Base-by-base conservation (phyloP, 2,329 filamentous ascomycete species). In the Aspergillus sp. region DNA sequence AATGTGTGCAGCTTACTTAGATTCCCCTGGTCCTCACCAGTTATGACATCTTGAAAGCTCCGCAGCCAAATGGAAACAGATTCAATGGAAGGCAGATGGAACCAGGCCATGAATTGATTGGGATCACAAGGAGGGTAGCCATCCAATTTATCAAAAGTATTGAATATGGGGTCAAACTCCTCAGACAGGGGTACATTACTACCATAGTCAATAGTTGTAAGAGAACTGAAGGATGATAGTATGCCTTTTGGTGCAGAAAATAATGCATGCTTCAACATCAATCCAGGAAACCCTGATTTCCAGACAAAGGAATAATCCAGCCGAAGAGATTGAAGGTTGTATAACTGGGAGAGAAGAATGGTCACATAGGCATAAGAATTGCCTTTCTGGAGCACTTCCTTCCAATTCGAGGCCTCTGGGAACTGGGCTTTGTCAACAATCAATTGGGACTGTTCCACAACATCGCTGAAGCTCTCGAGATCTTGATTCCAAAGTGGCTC, bases 101-200 rank as follows among this genome's bases (percentile, higher is more conserved):
- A 40, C 36, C 36, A 40, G 26, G 36, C 36, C 36, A 40, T 40
- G 26, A 40, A 40, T 40, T 40, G 36, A 40, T 40, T 40, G 26
- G 36, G 36, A 40, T 40, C 36, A 40, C 36, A 40, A 26, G 36
- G 36, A 40, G 36, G 36, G 36, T 40, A 40, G 12, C 36, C 36
- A 40, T 40, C 19, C 36, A 40, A 28, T 40, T 40, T 10, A 40
- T 40, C 36, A 5, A 40, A 40, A 28, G 3, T 26, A 28, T 28
- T 40, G 27, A 40, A 40, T 4, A 26, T 26, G 38, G 38, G 38
- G 12, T 40, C 38, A 40, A 28, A 28, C 19, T 40, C 38, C 12
- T 40, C 38, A 28, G 19, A 40, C 19, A 28, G 38, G 3, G 38
- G 38, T 40, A 40, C 38, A 26, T 40, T 40, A 40, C 38, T 40